These are phyloP conservation scores for Fusarium sp. DNA, from an alignment of 2,329 filamentous ascomycete genomes.

Conservation along the genomic window DNA sequence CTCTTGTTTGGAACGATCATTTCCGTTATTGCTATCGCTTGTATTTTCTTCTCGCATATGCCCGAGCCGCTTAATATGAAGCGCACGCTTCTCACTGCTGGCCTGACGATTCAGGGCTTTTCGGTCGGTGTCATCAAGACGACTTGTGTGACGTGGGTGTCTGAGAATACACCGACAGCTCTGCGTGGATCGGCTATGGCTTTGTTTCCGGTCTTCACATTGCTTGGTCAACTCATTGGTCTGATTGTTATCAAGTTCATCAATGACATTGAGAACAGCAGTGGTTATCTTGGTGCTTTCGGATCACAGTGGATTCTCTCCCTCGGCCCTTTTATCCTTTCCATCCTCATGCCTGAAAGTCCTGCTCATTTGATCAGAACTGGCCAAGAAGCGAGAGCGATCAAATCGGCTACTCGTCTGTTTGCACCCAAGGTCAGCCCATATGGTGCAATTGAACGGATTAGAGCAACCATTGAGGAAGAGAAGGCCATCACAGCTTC, in stretches of 20 bases:
- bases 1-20: slow-evolving; percentile 41
- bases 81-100: slow-evolving; percentile 41
- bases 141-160: slow-evolving; percentile 52
- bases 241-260: slow-evolving; percentile 38
- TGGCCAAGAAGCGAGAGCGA: slow-evolving; percentile 24
- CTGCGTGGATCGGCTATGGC: slow-evolving; percentile 44
- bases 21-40: slow-evolving; percentile 36
- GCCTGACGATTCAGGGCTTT: slow-evolving; percentile 43
- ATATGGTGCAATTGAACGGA: slow-evolving; percentile 23
- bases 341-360: slow-evolving; percentile 43
- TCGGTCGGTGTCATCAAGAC: slow-evolving; percentile 43
- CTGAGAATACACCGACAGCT: slow-evolving; percentile 43
- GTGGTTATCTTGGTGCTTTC: slow-evolving; percentile 42
- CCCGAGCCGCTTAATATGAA: slow-evolving; percentile 12
- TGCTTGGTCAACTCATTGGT: slow-evolving; percentile 44
- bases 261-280: slow-evolving; percentile 27
- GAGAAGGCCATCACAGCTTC: slow-evolving; percentile 45
- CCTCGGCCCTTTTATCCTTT: slow-evolving; percentile 34
- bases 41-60: slow-evolving; percentile 45
- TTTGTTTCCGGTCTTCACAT: slow-evolving; percentile 42
- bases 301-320: slow-evolving; percentile 42
- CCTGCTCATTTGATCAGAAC: slow-evolving; percentile 39
- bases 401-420: slow-evolving; percentile 28
- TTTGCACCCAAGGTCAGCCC: slow-evolving; percentile 36
- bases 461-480: slow-evolving; percentile 52